Evolutionary conservation across 148 eudicot species (phyloP), one percentile per base, ranked within the genome.

Genomic region (Spergularia marina): DNA sequence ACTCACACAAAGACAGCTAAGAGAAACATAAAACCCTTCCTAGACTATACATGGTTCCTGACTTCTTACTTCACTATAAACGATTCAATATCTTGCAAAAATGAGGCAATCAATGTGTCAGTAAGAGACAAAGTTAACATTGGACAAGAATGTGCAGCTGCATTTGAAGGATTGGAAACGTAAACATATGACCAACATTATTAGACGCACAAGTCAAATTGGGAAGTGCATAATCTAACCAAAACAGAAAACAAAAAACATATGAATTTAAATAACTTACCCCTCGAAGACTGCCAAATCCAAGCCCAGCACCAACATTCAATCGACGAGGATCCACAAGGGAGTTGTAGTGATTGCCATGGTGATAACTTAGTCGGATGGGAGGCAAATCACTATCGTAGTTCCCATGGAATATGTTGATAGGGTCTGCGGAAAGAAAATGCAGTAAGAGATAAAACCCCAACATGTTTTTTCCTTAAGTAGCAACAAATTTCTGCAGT

Each of bases 271-370:
- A 30, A 30, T 0, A 30, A 2, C 92, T 87, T 78, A 96, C 99
- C 88, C 98, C 99, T 23, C 86, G 90, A 56, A 96, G 89, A 83
- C 82, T 77, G 83, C 94, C 90, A 80, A 92, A 96, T 65, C 99
- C 99, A 52, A 96, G 98, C 69, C 99, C 99, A 53, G 98, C 98
- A 57, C 99, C 99, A 82, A 96, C 82, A 51, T 86, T 82, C 83
- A 85, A 63, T 71, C 99, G 87, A 47, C 98, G 90, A 61, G 99
- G 99, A 88, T 96, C 99, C 82, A 91, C 97, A 75, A 96, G 98
- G 18, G 99, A 96, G 80, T 96, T 96, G 82, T 96, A 96, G 79
- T 96, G 99, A 84, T 96, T 96, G 10, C 98, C 98, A 49, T 91
- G 91, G 84, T 96, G 98, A 79, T 72, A 92, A 78, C 98, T 96